phyloP scores from a whole-genome alignment of 2,329 filamentous ascomycete species.

The Aureobasidium vineae region DNA sequence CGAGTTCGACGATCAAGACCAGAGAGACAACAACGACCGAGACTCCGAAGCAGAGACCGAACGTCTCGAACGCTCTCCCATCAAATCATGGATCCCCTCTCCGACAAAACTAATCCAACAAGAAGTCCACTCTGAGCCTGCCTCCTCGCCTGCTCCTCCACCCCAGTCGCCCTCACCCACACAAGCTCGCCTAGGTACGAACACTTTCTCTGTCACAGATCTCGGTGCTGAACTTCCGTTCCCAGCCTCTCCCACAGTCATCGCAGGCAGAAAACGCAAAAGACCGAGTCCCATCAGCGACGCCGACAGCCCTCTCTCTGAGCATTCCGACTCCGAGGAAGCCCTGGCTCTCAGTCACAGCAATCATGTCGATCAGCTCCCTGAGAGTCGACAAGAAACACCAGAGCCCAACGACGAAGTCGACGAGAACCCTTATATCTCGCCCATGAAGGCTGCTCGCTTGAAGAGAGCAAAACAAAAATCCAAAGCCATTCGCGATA shows the following conservation, averaged over 20 bases:
- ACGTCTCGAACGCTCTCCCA: constrained; percentile 70
- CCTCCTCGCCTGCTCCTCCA: constrained; percentile 17
- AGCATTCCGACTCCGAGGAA: constrained; percentile 39
- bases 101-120: constrained; percentile 73
- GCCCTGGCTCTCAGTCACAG: constrained; percentile 32
- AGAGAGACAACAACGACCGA: constrained; percentile 45
- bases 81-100: constrained; percentile 38
- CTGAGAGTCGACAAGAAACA: constrained; percentile 25
- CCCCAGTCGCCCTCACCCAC: constrained; percentile 21
- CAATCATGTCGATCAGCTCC: constrained; percentile 31
- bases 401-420: constrained; percentile 20
- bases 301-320: constrained; percentile 41
- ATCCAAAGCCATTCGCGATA: constrained; percentile 3
- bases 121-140: constrained; percentile 42
- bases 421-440: constrained; percentile 32
- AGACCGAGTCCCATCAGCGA: constrained; percentile 40
- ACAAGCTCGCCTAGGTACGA: constrained; percentile 6
- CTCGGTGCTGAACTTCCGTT: background rate
- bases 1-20: constrained; percentile 61
- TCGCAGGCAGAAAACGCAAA: constrained; percentile 46
- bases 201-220: background rate
- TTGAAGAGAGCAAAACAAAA: constrained; percentile 26
- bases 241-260: constrained; percentile 12
- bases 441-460: constrained; percentile 25
- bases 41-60: constrained; percentile 92